These are phyloP conservation scores for Coprinellus aureogranulatus DNA, from an alignment of 768 basidiomycete genomes.

Conservation along the genomic window DNA sequence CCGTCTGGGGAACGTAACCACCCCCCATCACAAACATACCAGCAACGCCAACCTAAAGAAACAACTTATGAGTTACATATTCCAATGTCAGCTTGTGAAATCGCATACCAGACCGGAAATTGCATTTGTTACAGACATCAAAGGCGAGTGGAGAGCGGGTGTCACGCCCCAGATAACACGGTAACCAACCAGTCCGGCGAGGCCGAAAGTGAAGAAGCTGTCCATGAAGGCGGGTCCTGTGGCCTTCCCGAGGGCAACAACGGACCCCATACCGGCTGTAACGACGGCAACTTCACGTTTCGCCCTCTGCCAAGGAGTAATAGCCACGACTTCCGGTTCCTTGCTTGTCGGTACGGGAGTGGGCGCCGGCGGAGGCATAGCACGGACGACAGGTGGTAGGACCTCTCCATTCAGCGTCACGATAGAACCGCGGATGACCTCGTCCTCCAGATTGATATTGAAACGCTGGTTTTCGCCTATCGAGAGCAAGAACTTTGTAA, in stretches of 20 bases:
- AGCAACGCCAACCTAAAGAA: slow-evolving; percentile 75
- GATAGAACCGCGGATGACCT: slow-evolving; percentile 80
- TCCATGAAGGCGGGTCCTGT: slow-evolving; percentile 85
- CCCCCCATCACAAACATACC: slow-evolving; percentile 92
- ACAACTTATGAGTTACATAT: too few relatives aligned
- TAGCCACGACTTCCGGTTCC: slow-evolving; percentile 48
- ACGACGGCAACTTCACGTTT: slow-evolving; percentile 70
- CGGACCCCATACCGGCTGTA: slow-evolving; percentile 73
- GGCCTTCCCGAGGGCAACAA: slow-evolving; percentile 71
- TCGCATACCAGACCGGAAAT: slow-evolving; percentile 62
- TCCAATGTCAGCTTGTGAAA: too few relatives aligned
- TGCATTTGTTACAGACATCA: slow-evolving; percentile 91
- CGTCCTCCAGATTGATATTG: slow-evolving; percentile 70
- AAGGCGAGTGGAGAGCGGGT: slow-evolving; percentile 82
- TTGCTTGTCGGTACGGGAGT: slow-evolving; percentile 50
- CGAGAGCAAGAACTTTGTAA: slow-evolving; percentile 84
- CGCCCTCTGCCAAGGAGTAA: slow-evolving; percentile 86
- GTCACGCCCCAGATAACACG: slow-evolving; percentile 89
- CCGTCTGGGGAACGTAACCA: slow-evolving; percentile 75
- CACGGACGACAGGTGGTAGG: slow-evolving; percentile 66
- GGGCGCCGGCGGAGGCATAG: slow-evolving; percentile 58
- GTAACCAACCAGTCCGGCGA: slow-evolving; percentile 75
- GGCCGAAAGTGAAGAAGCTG: slow-evolving; percentile 84
- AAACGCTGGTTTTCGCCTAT: slow-evolving; percentile 65
- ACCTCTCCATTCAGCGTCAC: slow-evolving; percentile 67